These are phyloP conservation scores for Schizosaccharomyces pombe DNA, from an alignment of 805 yeast genomes.

Conservation along the genomic window DNA sequence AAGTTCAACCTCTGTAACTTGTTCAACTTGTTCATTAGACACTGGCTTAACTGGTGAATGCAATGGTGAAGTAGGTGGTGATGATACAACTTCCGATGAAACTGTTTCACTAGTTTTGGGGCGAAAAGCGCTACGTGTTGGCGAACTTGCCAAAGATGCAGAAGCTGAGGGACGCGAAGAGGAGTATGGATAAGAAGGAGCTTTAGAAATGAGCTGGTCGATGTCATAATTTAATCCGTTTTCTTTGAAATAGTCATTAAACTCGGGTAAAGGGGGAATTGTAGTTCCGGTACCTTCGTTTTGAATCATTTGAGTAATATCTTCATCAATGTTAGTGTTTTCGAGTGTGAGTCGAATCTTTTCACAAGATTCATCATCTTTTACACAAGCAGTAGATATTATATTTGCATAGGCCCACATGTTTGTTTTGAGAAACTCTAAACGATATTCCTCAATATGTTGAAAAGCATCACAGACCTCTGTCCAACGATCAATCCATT, in stretches of 20 bases:
- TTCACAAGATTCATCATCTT: conserved; percentile 58
- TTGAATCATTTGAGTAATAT: conserved; percentile 30
- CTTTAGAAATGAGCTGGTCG: neutral
- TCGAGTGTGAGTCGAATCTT: conserved; percentile 43
- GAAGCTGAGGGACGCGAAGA: neutral
- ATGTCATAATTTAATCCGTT: neutral
- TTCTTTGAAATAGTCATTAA: neutral
- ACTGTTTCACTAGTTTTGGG: neutral
- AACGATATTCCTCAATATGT: conserved; percentile 45
- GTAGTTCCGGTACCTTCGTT: conserved; percentile 41
- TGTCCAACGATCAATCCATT: conserved; percentile 55
- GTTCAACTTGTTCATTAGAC: neutral
- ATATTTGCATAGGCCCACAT: conserved; percentile 61
- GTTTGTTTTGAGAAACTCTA: conserved; percentile 43
- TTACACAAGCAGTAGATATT: conserved; percentile 51
- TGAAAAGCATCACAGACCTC: conserved; percentile 36
- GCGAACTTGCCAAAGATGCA: neutral
- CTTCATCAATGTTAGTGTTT: conserved; percentile 37
- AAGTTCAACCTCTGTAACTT: no score
- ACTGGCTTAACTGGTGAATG: neutral
- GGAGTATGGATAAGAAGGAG: neutral
- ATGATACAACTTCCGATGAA: neutral
- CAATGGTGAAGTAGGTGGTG: neutral
- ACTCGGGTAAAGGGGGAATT: conserved; percentile 18
- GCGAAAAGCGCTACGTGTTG: neutral